Conservation (phyloP, 768 basidiomycete species). For the Collybiopsis luxurians region DNA sequence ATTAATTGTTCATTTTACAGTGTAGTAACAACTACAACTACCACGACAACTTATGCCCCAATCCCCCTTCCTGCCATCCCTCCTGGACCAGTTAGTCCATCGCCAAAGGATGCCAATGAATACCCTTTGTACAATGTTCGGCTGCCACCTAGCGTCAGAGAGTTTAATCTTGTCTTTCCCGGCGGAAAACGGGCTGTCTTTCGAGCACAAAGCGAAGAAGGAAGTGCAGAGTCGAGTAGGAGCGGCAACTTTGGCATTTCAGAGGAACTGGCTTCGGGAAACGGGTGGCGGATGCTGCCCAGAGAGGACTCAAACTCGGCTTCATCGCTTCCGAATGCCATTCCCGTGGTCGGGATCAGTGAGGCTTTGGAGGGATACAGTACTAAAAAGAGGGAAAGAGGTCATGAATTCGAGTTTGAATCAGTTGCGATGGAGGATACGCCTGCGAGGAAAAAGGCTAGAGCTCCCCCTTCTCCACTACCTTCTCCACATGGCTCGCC, state of each 20-base stretch:
- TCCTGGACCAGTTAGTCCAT: conserved; percentile 44
- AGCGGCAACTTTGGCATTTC: background rate
- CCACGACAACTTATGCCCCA: conserved; percentile 88
- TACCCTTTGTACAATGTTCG: conserved; percentile 77
- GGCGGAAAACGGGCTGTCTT: conserved; percentile 80
- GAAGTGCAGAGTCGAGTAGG: conserved; percentile 53
- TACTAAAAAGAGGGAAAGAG: conserved; percentile 58
- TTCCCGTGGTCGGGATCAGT: conserved; percentile 57
- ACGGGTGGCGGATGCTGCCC: conserved; percentile 70
- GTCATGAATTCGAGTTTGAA: conserved; percentile 48
- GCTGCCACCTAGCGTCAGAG: conserved; percentile 69
- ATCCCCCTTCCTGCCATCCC: conserved; percentile 77
- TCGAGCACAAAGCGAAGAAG: conserved; percentile 58
- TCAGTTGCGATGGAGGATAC: conserved; percentile 48
- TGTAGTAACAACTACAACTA: conserved; percentile 89
- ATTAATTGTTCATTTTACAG: conserved; percentile 38
- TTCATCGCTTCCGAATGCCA: background rate
- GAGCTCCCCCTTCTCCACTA: conserved; percentile 37
- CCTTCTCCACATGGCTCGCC: background rate
- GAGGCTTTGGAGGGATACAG: conserved; percentile 87
- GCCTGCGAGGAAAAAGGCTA: conserved; percentile 70
- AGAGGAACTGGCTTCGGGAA: conserved; percentile 59
- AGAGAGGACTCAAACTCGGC: conserved; percentile 60
- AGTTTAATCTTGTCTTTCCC: conserved; percentile 78
- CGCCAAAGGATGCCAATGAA: conserved; percentile 71